Evolutionary conservation across 2,329 filamentous ascomycete species (phyloP).

Genomic region (Aureobasidium sp.): DNA sequence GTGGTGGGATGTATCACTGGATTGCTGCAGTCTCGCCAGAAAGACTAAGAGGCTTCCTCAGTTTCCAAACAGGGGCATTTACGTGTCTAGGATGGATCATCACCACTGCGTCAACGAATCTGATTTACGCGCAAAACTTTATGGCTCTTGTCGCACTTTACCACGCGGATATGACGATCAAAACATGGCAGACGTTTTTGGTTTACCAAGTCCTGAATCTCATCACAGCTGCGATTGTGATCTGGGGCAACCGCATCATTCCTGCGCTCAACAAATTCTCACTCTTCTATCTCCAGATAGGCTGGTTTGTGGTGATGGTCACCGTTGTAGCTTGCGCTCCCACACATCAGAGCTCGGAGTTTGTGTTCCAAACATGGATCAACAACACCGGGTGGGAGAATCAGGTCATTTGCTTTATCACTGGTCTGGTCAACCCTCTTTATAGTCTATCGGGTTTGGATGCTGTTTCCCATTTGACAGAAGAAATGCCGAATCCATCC

Average conservation of each 20-base stretch:
- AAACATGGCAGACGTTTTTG: conserved; percentile 15
- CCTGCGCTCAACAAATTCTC: conserved; percentile 15
- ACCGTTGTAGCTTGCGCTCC: not conserved
- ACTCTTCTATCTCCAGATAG: not conserved
- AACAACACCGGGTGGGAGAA: conserved; percentile 42
- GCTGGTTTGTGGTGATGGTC: not conserved
- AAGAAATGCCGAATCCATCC: conserved; percentile 47
- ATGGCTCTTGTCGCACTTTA: conserved; percentile 14
- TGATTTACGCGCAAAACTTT: conserved; percentile 15
- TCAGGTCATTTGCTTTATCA: conserved; percentile 49
- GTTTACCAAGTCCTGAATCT: conserved; percentile 14
- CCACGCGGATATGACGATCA: conserved; percentile 8
- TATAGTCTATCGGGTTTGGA: conserved; percentile 52
- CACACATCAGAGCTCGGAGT: conserved; percentile 19
- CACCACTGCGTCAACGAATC: conserved; percentile 14
- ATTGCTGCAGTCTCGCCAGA: conserved; percentile 14
- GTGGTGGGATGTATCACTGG: conserved; percentile 17
- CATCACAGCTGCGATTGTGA: conserved; percentile 12
- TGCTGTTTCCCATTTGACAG: conserved; percentile 50
- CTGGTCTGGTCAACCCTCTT: conserved; percentile 48
- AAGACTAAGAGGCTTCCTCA: conserved; percentile 12
- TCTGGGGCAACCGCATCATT: conserved; percentile 15
- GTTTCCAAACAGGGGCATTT: conserved; percentile 13
- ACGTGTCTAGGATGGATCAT: conserved; percentile 13
- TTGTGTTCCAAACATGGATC: conserved; percentile 46